Evolutionary conservation across 208 protist species (phyloP).

Genomic region (Leptomonas seymouri): DNA sequence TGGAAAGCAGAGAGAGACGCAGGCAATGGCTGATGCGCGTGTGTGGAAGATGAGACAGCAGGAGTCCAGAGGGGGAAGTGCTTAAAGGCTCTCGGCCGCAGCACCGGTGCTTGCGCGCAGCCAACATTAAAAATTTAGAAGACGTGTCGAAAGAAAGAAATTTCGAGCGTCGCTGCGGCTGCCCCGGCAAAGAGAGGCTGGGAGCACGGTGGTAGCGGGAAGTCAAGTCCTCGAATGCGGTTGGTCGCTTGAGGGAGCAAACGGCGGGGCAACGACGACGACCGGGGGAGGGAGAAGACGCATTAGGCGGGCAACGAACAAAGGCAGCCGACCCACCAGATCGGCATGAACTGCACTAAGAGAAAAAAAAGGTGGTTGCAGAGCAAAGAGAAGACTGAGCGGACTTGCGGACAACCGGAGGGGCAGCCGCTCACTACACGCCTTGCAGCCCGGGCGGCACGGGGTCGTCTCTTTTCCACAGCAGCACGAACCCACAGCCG

Average conservation of each 20-base stretch:
- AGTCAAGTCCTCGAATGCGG: no score
- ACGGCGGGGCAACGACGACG: no score
- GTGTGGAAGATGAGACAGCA: neutral
- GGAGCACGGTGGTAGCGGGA: no score
- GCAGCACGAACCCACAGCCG: conserved; percentile 57
- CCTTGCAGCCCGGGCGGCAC: conserved; percentile 49
- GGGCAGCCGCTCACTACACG: neutral
- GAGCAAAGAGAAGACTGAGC: conserved; percentile 2
- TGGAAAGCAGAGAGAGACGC: neutral
- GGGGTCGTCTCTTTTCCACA: conserved; percentile 70
- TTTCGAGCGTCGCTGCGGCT: no score
- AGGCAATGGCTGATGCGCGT: neutral
- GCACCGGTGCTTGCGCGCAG: no score
- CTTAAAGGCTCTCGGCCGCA: no score
- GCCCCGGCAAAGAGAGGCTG: no score
- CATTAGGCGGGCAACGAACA: neutral
- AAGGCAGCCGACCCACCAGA: neutral
- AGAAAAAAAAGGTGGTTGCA: neutral
- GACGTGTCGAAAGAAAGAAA: no score
- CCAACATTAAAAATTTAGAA: no score
- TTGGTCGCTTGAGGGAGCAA: no score
- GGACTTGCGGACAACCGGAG: neutral
- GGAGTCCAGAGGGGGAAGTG: no score
- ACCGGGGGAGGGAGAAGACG: no score
- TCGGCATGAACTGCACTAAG: neutral